A percentile compares a stretch with the other conserved stretches of the same genome.
Conservation (phyloP, 495 filamentous ascomycete genomes). For the Pyronema omphalodes region DNA sequence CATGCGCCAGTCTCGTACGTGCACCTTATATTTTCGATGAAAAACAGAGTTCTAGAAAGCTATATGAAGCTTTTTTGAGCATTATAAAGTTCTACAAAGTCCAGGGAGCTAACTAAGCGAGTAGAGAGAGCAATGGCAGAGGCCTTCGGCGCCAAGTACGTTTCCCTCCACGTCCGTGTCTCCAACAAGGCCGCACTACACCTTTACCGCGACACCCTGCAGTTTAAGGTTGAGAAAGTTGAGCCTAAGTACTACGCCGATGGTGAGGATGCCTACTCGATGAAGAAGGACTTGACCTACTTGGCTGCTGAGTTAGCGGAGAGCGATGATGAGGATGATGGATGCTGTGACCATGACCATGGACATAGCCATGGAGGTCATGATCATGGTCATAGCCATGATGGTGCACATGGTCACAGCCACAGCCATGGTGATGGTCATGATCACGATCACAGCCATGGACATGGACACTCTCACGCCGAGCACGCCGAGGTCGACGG, state of each 20-base stretch:
- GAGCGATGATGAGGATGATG: slow-evolving; percentile 27
- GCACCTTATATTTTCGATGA: neutral
- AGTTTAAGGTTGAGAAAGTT: slow-evolving; percentile 76
- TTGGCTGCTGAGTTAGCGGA: slow-evolving; percentile 33
- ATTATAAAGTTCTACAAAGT: neutral
- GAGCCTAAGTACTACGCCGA: slow-evolving; percentile 96
- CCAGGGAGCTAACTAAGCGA: neutral
- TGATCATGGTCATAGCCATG: slow-evolving; percentile 12
- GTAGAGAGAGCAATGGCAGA: slow-evolving; percentile 92
- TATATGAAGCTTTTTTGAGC: neutral
- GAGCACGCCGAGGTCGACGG: slow-evolving; percentile 32
- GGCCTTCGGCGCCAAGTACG: slow-evolving; percentile 74
- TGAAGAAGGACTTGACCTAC: slow-evolving; percentile 64
- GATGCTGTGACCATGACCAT: slow-evolving; percentile 20
- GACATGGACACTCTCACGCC: slow-evolving; percentile 9
- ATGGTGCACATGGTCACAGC: slow-evolving; percentile 21
- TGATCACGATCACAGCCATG: slow-evolving; percentile 15
- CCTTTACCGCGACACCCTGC: slow-evolving; percentile 82
- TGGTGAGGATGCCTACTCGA: slow-evolving; percentile 87
- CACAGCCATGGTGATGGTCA: neutral
- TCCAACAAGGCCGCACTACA: slow-evolving; percentile 79
- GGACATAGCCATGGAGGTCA: neutral
- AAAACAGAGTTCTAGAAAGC: neutral
- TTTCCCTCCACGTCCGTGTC: slow-evolving; percentile 86
- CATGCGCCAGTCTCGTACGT: slow-evolving; percentile 89